Evolutionary conservation across 2,329 filamentous ascomycete species (phyloP), one percentile per base, ranked within the genome.

Genomic region (Mollisia scopiformis): DNA sequence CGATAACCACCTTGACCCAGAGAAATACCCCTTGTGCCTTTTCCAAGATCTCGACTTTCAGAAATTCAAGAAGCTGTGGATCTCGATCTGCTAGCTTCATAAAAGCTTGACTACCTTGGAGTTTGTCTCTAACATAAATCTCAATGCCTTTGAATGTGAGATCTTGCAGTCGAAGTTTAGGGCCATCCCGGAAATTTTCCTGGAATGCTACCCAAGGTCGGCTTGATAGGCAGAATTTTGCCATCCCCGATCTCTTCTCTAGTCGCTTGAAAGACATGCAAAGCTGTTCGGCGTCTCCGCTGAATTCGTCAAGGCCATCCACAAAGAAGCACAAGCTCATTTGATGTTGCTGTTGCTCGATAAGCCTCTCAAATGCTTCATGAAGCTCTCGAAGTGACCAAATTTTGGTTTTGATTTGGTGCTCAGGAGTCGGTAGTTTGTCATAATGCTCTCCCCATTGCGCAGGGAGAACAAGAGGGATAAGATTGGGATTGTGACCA

Each of bases 301-400:
- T 43, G 39, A 56, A 62, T 43, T 64, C 56, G 50, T 64, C 62
- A 19, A 64, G 25, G 8, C 62, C 62, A 27, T 64, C 60, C 33
- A 62, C 11, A 16, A 59, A 55, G 14, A 59, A 50, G 37, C 50
- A 59, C 2, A 55, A 16, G 2, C 37, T 55, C 33, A 28, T 13
- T 21, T 19, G 52, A 13, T 13, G 16, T 2, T 23, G 33, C 2
- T 35, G n/a, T 27, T 55, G 52, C 1, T 3, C 3, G n/a, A 55
- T 27, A 11, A 55, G 35, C 25, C 16, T 8, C 14, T 55, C 16
- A 21, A 55, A 55, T 6, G 33, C 52, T 16, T 25, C 21, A 6
- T 41, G 21, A 5, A 55, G 25, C 19, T 55, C 11, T 27, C 21
- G 16, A 7, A 55, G 19, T 13, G 33, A 19, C 33, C 33, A 55